phyloP scores from a whole-genome alignment of 768 basidiomycete genomes.

The Panaeolus papilionaceus region DNA sequence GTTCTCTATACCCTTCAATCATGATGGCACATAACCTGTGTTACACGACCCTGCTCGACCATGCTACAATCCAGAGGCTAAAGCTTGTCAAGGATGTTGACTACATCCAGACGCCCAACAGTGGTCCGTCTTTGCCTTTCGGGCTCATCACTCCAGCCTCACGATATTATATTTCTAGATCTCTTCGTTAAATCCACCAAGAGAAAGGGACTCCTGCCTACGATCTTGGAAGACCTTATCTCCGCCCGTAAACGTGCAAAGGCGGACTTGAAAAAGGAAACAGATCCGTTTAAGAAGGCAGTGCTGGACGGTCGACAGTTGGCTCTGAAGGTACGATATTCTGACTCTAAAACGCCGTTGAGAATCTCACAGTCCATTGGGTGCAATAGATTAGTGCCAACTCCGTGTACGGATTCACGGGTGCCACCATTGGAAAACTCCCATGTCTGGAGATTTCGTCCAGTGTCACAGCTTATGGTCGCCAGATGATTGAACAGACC shows the following conservation, averaged over 20 bases:
- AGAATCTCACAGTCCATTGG: neutral
- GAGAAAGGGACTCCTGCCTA: slow-evolving; percentile 91
- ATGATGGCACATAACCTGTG: slow-evolving; percentile 99
- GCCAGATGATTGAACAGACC: slow-evolving; percentile 98
- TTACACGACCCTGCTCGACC: slow-evolving; percentile 95
- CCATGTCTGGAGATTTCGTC: slow-evolving; percentile 97
- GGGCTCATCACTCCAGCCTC: neutral
- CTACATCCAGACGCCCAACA: slow-evolving; percentile 95
- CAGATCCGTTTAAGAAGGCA: slow-evolving; percentile 95
- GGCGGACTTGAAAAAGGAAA: slow-evolving; percentile 95
- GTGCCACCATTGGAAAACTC: slow-evolving; percentile 95
- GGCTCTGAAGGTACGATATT: slow-evolving; percentile 78
- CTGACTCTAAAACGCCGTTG: neutral
- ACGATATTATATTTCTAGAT: slow-evolving; percentile 54
- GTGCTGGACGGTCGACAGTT: slow-evolving; percentile 97
- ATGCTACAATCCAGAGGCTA: slow-evolving; percentile 76
- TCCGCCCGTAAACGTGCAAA: slow-evolving; percentile 94
- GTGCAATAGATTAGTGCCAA: slow-evolving; percentile 90
- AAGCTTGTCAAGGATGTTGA: slow-evolving; percentile 83
- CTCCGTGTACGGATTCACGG: slow-evolving; percentile 99
- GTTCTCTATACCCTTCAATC: slow-evolving; percentile 97
- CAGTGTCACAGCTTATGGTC: slow-evolving; percentile 93
- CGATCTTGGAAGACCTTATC: slow-evolving; percentile 92
- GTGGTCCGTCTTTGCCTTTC: slow-evolving; percentile 57
- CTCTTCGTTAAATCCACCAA: slow-evolving; percentile 76